A percentile compares a stretch with the other conserved stretches of the same genome.
These are phyloP conservation scores for Sarocladium brachiariae DNA, from an alignment of 2,329 filamentous ascomycete species.

Conservation along the genomic window DNA sequence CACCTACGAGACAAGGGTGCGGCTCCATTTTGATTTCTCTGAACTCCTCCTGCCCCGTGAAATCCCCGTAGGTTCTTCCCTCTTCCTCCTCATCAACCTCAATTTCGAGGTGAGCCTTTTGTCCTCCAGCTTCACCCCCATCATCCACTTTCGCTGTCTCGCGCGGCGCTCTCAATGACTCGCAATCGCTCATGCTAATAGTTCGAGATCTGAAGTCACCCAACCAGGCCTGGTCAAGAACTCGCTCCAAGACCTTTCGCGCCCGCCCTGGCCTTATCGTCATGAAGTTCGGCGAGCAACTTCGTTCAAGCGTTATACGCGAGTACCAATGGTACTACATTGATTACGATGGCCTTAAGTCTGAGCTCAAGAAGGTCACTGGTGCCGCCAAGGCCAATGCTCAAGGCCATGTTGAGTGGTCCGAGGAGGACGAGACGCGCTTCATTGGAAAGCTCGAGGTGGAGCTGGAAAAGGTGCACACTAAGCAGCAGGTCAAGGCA, in stretches of 20 bases:
- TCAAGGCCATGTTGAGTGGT: slow-evolving; percentile 60
- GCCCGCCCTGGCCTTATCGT: slow-evolving; percentile 46
- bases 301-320: slow-evolving; percentile 90
- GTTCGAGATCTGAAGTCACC: slow-evolving; percentile 41
- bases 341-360: slow-evolving; percentile 90
- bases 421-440: slow-evolving; percentile 80
- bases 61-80: not conserved
- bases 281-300: slow-evolving; percentile 92
- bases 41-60: not conserved
- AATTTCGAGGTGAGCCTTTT: not conserved
- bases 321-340: slow-evolving; percentile 99
- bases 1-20: not conserved
- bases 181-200: slow-evolving; percentile 39
- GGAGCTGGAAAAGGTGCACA: slow-evolving; percentile 96
- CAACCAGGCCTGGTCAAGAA: slow-evolving; percentile 34
- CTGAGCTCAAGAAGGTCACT: slow-evolving; percentile 69
- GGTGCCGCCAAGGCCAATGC: slow-evolving; percentile 37
- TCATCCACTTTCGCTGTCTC: not conserved
- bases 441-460: slow-evolving; percentile 84
- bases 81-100: not conserved
- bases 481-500: slow-evolving; percentile 94
- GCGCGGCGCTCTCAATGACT: slow-evolving; percentile 1
- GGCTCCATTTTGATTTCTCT: not conserved
- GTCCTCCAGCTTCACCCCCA: not conserved
- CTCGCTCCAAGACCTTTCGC: slow-evolving; percentile 24